Base-by-base conservation (phyloP, 306 rosid species). In the Medicago arabica region DNA sequence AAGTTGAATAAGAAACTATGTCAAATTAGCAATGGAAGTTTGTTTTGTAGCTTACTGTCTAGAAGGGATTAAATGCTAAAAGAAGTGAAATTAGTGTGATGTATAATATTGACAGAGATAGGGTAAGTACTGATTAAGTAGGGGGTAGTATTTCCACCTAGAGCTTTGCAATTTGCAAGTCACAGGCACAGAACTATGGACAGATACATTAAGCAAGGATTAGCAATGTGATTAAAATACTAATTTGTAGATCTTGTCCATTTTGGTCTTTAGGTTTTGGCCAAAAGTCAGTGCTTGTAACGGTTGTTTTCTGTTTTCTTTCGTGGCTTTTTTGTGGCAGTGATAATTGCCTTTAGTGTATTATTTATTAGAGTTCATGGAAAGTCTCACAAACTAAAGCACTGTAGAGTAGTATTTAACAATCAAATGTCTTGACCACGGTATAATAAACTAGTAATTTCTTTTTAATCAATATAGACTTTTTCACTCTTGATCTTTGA, bases 121-220 rank as follows among this genome's bases (percentile, higher is more conserved):
- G 83, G 74, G 50, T 25, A 70, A 63, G 65, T 57, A 66, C 75
- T 76, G 55, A 75, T 71, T 53, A 63, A 65, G 62, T 73, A 51
- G 57, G 62, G 23, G 66, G 67, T 16, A 53, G 57, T 57, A 53
- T 8, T 25, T 38, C 14, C 41, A 21, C 72, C 60, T 74, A 15
- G 65, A 84, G 78, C 78, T 65, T 70, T 78, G 80, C 83, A 65
- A 82, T 69, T 78, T 80, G 78, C 84, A 69, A 76, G 83, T 83
- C 83, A 83, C 82, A 59, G 17, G 11, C 39, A 21, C 7, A 71
- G 83, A 85, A 76, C 46, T 19, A 64, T 36, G 75, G 55, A 85
- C 85, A 70, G 85, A 46, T 54, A 75, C 67, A 67, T 82, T 73
- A 46, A 28, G 73, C 57, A 75, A 76, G 76, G 59, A 63, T 38